Conservation (phyloP, 805 yeast species). For the Nakazawaea ambrosiae region DNA sequence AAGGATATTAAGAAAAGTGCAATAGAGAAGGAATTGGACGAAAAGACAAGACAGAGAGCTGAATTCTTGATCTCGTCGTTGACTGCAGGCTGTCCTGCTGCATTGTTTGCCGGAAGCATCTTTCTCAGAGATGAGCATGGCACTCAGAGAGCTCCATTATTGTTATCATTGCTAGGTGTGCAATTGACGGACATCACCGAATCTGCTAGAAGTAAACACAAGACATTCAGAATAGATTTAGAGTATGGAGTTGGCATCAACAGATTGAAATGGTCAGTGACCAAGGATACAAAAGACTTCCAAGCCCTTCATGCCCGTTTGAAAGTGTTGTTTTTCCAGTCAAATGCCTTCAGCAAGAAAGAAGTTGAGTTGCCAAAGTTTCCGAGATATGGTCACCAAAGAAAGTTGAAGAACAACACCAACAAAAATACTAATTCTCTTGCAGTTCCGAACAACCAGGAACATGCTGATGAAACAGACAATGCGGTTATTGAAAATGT, state of each 20-base stretch:
- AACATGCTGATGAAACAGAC: background rate
- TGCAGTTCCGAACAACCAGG: background rate
- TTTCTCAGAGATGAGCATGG: slow-evolving; percentile 74
- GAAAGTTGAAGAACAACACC: slow-evolving; percentile 9
- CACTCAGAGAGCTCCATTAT: slow-evolving; percentile 71
- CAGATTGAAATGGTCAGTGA: slow-evolving; percentile 72
- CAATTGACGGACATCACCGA: slow-evolving; percentile 42
- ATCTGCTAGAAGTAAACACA: slow-evolving; percentile 30
- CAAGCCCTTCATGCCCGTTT: slow-evolving; percentile 63
- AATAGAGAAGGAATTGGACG: slow-evolving; percentile 11
- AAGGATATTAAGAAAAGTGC: background rate
- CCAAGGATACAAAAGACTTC: slow-evolving; percentile 66
- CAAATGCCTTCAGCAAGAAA: slow-evolving; percentile 21
- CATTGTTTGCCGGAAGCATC: slow-evolving; percentile 65
- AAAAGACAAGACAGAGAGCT: slow-evolving; percentile 19
- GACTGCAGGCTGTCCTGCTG: slow-evolving; percentile 64
- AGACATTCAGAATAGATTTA: slow-evolving; percentile 57
- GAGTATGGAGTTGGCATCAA: slow-evolving; percentile 88
- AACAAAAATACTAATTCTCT: background rate
- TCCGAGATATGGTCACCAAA: slow-evolving; percentile 26
- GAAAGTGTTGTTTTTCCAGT: slow-evolving; percentile 44
- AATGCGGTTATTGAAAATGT: too few relatives aligned
- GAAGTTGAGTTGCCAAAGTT: slow-evolving; percentile 31
- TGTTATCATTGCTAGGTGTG: slow-evolving; percentile 67
- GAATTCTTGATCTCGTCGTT: slow-evolving; percentile 40